These are phyloP conservation scores for Carallia brachiata DNA, from an alignment of 345 rosid species.

Conservation along the genomic window DNA sequence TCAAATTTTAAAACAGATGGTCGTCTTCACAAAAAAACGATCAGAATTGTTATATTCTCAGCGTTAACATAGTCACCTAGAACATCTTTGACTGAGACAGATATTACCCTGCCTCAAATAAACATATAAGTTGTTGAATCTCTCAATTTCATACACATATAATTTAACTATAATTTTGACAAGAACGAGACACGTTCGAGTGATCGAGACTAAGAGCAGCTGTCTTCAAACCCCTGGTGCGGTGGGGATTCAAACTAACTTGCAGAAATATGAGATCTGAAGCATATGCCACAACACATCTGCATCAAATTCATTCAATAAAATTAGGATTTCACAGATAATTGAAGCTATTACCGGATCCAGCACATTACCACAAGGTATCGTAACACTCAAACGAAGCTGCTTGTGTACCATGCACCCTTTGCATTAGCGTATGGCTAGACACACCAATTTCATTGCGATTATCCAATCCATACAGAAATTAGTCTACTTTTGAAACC, in stretches of 20 bases:
- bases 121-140: neutral
- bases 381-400: neutral
- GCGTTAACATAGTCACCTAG: too few relatives aligned
- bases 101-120: neutral
- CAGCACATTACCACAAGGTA: neutral
- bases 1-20: too few relatives aligned
- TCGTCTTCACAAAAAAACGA: too few relatives aligned
- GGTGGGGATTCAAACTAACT: conserved; percentile 88
- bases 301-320: conserved; percentile 28
- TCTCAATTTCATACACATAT: neutral
- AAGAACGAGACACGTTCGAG: conserved; percentile 50
- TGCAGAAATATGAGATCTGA: conserved; percentile 80
- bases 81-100: neutral
- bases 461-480: too few relatives aligned
- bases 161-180: neutral
- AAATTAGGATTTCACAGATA: neutral
- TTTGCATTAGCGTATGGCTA: neutral
- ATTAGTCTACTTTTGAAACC: too few relatives aligned
- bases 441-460: too few relatives aligned
- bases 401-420: neutral
- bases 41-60: too few relatives aligned
- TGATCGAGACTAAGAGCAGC: conserved; percentile 87
- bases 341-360: neutral
- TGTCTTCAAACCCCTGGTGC: conserved; percentile 54
- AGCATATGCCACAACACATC: conserved; percentile 90